A percentile compares a stretch with the other conserved stretches of the same genome.
phyloP scores from a whole-genome alignment of 1,139 yeast species.

The Candida sanyaensis region DNA sequence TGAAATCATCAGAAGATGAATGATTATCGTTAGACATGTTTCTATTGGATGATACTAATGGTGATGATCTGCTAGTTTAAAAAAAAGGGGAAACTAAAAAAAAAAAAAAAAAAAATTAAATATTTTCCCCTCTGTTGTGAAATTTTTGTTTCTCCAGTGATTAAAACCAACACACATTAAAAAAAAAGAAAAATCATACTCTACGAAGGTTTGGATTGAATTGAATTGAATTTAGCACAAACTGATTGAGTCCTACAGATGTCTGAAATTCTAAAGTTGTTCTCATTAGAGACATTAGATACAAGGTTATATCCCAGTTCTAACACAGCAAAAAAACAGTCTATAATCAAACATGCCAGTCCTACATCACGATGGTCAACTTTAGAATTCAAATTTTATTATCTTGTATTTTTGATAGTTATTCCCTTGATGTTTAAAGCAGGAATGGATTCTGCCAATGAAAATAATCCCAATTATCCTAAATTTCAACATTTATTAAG shows the following conservation, averaged over 20 bases:
- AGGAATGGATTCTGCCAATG: slow-evolving; percentile 80
- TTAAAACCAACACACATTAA: too few relatives aligned
- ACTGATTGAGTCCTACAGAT: slow-evolving; percentile 2
- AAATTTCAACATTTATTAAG: slow-evolving; percentile 61
- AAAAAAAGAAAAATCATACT: too few relatives aligned
- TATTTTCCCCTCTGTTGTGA: slow-evolving; percentile 13
- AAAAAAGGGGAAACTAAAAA: too few relatives aligned
- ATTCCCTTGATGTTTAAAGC: slow-evolving; percentile 84
- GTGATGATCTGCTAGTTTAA: neutral
- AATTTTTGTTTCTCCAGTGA: too few relatives aligned
- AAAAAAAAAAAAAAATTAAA: too few relatives aligned
- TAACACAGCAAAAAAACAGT: slow-evolving; percentile 44
- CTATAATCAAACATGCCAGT: slow-evolving; percentile 45
- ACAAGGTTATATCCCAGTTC: slow-evolving; percentile 62
- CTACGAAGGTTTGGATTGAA: too few relatives aligned
- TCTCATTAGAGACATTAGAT: slow-evolving; percentile 78
- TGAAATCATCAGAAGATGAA: slow-evolving; percentile 12
- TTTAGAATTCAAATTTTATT: slow-evolving; percentile 69
- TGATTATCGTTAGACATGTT: slow-evolving; percentile 1
- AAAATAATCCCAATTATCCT: slow-evolving; percentile 74
- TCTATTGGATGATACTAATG: neutral
- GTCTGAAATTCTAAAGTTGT: slow-evolving; percentile 40
- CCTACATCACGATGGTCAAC: slow-evolving; percentile 70
- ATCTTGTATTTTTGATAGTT: slow-evolving; percentile 58
- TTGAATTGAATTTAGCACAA: too few relatives aligned